These are phyloP conservation scores for Monosporascus sp. DNA, from an alignment of 2,329 filamentous ascomycete genomes.

Conservation along the genomic window DNA sequence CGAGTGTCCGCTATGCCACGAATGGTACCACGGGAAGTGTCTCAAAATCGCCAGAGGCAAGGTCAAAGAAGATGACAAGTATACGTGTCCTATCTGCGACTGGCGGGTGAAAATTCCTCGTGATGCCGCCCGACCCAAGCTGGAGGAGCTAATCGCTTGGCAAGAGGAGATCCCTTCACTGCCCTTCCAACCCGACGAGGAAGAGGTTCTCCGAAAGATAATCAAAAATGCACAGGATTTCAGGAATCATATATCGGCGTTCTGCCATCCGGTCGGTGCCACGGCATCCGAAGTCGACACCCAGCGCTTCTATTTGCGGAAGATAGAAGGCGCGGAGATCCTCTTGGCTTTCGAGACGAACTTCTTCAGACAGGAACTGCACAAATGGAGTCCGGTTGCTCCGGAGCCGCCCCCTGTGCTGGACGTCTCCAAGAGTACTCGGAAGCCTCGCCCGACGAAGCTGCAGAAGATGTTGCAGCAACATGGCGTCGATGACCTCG, in stretches of 20 bases:
- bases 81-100: conserved; percentile 96
- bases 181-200: conserved; percentile 94
- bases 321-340: conserved; percentile 95
- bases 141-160: conserved; percentile 83
- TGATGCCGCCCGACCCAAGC: conserved; percentile 88
- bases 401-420: conserved; percentile 79
- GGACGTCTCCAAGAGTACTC: conserved; percentile 81
- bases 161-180: conserved; percentile 74
- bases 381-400: conserved; percentile 90
- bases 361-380: conserved; percentile 90
- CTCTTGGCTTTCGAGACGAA: conserved; percentile 92
- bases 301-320: conserved; percentile 90
- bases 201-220: conserved; percentile 78
- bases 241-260: conserved; percentile 72
- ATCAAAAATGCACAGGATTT: conserved; percentile 81
- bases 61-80: conserved; percentile 97
- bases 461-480: conserved; percentile 90
- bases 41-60: conserved; percentile 96
- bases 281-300: conserved; percentile 83
- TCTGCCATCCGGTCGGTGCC: conserved; percentile 75
- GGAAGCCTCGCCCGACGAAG: conserved; percentile 94
- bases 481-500: conserved; percentile 82
- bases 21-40: conserved; percentile 99
- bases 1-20: conserved; percentile 94
- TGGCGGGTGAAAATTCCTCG: conserved; percentile 95